Conservation (phyloP, 164 flowering plant genomes). For the Vitis vinifera region DNA sequence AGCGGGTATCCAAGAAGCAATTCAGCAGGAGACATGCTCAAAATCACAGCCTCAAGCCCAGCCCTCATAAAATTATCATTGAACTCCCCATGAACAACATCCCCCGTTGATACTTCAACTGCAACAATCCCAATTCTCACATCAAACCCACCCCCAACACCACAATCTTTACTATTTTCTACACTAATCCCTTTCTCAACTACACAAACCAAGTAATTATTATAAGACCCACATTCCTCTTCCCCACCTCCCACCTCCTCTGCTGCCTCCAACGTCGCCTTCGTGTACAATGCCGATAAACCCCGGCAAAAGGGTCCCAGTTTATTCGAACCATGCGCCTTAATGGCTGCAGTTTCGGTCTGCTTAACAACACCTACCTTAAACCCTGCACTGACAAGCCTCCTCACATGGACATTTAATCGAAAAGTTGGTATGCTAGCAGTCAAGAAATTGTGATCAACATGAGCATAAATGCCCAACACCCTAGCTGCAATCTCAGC, state of each 20-base stretch:
- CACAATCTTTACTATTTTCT: slow-evolving; percentile 19
- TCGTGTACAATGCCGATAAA: too few relatives aligned
- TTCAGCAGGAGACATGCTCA: slow-evolving; percentile 79
- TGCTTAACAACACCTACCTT: too few relatives aligned
- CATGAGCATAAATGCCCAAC: too few relatives aligned
- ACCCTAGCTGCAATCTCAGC: too few relatives aligned
- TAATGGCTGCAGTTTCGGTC: too few relatives aligned
- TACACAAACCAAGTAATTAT: too few relatives aligned
- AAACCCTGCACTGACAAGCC: slow-evolving; percentile 66
- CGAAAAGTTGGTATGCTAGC: slow-evolving; percentile 93
- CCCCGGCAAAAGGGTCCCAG: too few relatives aligned
- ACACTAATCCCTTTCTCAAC: too few relatives aligned
- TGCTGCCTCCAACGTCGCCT: too few relatives aligned
- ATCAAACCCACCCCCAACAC: slow-evolving; percentile 44
- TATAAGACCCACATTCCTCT: too few relatives aligned
- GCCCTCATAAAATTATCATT: slow-evolving; percentile 69
- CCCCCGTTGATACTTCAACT: slow-evolving; percentile 84
- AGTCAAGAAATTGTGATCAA: slow-evolving; percentile 43
- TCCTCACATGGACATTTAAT: slow-evolving; percentile 75
- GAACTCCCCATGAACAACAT: slow-evolving; percentile 82
- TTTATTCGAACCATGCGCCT: too few relatives aligned
- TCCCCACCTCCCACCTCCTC: too few relatives aligned
- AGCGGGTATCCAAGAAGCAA: slow-evolving; percentile 74
- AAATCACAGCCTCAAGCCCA: slow-evolving; percentile 70
- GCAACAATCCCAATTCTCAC: slow-evolving; percentile 74